Evolutionary conservation across 1,284 basidiomycete genomes (phyloP).

Genomic region (Boletus sp.): DNA sequence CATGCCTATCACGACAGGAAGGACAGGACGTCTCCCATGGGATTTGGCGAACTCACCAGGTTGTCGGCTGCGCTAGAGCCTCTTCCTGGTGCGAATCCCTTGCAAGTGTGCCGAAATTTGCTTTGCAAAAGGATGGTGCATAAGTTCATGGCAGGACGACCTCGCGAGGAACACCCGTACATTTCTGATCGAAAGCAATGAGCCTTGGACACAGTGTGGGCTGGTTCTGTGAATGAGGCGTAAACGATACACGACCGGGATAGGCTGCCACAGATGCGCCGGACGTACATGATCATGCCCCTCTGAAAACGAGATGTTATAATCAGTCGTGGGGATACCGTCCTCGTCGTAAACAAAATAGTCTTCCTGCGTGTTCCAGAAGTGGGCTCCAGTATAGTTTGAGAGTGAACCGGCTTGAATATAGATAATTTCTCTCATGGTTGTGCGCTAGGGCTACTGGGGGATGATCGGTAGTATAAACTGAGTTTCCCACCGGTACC

Average conservation of each 20-base stretch:
- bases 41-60: constrained; percentile 28
- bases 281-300: constrained; percentile 52
- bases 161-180: constrained; percentile 41
- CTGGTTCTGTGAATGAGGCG: constrained; percentile 47
- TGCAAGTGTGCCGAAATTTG: constrained; percentile 64
- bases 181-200: constrained; percentile 67
- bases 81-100: constrained; percentile 34
- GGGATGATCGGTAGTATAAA: not conserved
- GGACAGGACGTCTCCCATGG: constrained; percentile 1
- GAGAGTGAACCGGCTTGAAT: constrained; percentile 70
- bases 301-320: constrained; percentile 68
- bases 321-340: constrained; percentile 49
- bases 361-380: constrained; percentile 78
- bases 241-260: constrained; percentile 9
- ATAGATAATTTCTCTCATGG: constrained; percentile 78
- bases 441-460: not conserved
- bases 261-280: not conserved
- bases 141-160: constrained; percentile 11
- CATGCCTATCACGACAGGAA: constrained; percentile 49
- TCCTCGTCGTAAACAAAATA: constrained; percentile 61
- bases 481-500: no score
- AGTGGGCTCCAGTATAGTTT: constrained; percentile 74
- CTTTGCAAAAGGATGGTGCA: constrained; percentile 40
- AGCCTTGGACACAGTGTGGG: constrained; percentile 64
- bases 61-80: constrained; percentile 38